These are phyloP conservation scores for Amniculicola lignicola DNA, from an alignment of 495 filamentous ascomycete species.

Conservation along the genomic window DNA sequence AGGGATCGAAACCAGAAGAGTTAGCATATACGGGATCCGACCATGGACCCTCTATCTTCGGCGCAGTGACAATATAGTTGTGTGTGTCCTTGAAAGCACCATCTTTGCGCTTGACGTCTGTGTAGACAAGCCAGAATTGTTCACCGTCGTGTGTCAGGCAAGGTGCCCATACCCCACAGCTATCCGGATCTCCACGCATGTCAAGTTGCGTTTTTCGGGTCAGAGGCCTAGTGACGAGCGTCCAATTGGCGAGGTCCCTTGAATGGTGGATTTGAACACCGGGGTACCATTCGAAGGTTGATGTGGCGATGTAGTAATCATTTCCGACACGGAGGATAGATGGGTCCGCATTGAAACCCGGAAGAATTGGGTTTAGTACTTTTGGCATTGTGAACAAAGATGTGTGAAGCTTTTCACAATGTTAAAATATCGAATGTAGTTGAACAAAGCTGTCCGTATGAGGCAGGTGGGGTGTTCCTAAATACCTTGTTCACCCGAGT, in stretches of 20 bases:
- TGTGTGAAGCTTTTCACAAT: too few species aligned
- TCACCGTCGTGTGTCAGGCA: constrained; percentile 57
- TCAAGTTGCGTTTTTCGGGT: constrained; percentile 41
- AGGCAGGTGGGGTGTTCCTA: too few species aligned
- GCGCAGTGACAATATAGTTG: constrained; percentile 49
- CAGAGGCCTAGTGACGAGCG: constrained; percentile 42
- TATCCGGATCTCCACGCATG: constrained; percentile 44
- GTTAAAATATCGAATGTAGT: too few species aligned
- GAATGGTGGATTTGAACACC: constrained; percentile 54
- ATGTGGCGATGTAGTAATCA: constrained; percentile 63
- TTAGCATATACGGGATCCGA: constrained; percentile 53
- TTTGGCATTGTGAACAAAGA: constrained; percentile 29
- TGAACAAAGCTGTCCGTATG: too few species aligned
- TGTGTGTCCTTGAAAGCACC: constrained; percentile 51
- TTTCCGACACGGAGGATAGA: constrained; percentile 55
- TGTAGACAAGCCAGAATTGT: constrained; percentile 47
- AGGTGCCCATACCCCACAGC: constrained; percentile 63
- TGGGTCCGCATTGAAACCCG: constrained; percentile 63
- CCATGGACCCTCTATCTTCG: constrained; percentile 52
- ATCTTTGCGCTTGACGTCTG: constrained; percentile 55
- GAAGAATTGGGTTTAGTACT: constrained; percentile 57
- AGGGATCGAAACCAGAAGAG: constrained; percentile 51
- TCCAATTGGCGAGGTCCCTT: constrained; percentile 49
- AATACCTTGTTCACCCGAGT: too few species aligned
- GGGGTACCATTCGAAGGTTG: constrained; percentile 62